Evolutionary conservation across 2,329 filamentous ascomycete genomes (phyloP), one percentile per base, ranked within the genome.

Genomic region (Cladosporium sp.): DNA sequence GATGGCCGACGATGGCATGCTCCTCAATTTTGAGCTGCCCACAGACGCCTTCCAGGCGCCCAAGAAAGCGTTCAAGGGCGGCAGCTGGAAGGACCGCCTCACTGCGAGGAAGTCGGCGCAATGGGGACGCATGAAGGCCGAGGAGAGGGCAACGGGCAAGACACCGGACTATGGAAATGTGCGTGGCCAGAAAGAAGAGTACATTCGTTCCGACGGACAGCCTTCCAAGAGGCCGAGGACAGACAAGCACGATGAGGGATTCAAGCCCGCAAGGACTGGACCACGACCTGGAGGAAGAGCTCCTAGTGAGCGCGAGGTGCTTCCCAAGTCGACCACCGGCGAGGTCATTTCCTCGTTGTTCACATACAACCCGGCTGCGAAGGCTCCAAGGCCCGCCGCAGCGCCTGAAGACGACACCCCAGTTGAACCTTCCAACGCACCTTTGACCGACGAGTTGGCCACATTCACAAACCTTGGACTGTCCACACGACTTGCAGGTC

Each of bases 1-100:
- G 28, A 97, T 98, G 93, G 91, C 91, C 61, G 93, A 98, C 82
- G 91, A 96, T 88, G 93, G 93, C 71, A 91, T 99, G 87, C 86
- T 97, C 65, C 83, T 98, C 76, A 98, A 98, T 74, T 97, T 98
- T 77, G 89, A 92, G 72, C 82, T 97, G 65, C 72, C 74, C 3
- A 85, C 87, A 31, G 88, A 91, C 67, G 85, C 82, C 21, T 86
- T 91, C 21, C 82, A 85, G 84, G 82, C 84, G 70, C 85, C 90
- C 14, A 82, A 85, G 84, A 83, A 84, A 71, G 85, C 81, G 64
- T 91, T 96, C 78, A 95, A 91, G 76, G 95, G 95, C 71, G 95
- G 95, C n/a, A 87, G 88, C 72, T 99, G 95, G 95, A 90, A 91
- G 75, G 93, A 97, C 76, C 87, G 95, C 68, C 85, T 94, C 67